Base-by-base conservation (phyloP, 1,139 yeast genomes). In the Taiozyma sp. region DNA sequence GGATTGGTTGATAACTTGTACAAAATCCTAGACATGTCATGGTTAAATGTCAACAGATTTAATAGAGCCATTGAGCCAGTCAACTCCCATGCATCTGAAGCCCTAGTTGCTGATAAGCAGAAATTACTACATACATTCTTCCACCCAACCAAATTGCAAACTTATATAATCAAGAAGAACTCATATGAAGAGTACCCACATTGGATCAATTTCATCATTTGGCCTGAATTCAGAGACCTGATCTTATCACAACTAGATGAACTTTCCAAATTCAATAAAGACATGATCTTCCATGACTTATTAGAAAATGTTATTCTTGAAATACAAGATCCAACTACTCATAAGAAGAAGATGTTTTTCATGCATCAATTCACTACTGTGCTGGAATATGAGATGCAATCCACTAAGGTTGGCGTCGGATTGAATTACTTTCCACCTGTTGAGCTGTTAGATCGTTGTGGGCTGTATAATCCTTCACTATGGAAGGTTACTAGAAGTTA, bases 151-250 rank as follows among this genome's bases (percentile, higher is more conserved):
- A 46, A 53, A n/a, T 38, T 52, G 41, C 55, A 52, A 38, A 48
- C 49, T 13, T 48, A 51, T 32, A 19, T 52, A 10, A 24, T 52
- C 28, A 52, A 47, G 34, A 29, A 45, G 24, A 36, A 23, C 13
- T 28, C 48, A 9, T 49, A 48, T 24, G 30, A 38, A 4, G 53
- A 52, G 19, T 52, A 52, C 16, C 55, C 55, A 43, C 53, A 52
- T 29, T 52, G 55, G 55, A 46, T 52, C 8, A 52, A 52, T 41
- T 52, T 52, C 19, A 44, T 52, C 4, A 52, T 52, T 4, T 52
- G 55, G 55, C 55, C 55, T 14, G 55, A 52, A 24, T 50, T 52
- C 48, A 38, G 55, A 24, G 55, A 52, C 24, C 34, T 43, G 19
- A 22, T 52, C 14, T 39, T 52, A 5, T 24, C 48, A 24, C 48